These are phyloP conservation scores for Hibiscus trionum DNA, from an alignment of 345 rosid genomes.

Conservation along the genomic window DNA sequence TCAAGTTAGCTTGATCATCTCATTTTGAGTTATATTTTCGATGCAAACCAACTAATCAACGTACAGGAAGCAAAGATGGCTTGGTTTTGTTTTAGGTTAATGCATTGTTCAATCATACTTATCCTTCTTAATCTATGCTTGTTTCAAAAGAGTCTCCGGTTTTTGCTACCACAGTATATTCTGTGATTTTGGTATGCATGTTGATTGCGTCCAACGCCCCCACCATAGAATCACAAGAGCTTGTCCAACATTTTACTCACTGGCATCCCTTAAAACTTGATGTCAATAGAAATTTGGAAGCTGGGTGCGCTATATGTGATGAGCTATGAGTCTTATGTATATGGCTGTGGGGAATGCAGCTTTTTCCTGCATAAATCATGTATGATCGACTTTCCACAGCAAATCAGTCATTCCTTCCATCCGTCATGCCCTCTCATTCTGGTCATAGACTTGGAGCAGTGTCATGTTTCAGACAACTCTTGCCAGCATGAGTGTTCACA, in stretches of 20 bases:
- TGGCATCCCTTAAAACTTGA: constrained; percentile 5
- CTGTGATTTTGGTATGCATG: constrained; percentile 6
- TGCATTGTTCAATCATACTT: too few species aligned
- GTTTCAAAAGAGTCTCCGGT: not conserved
- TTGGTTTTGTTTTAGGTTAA: too few species aligned
- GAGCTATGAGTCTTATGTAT: not conserved
- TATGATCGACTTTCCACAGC: not conserved
- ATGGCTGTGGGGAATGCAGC: constrained; percentile 7
- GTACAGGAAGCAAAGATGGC: not conserved
- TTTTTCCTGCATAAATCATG: constrained; percentile 10
- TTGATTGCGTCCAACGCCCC: constrained; percentile 1
- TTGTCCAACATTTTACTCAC: constrained; percentile 9
- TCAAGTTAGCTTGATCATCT: not conserved
- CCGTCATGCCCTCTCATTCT: constrained; percentile 3
- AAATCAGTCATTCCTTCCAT: constrained; percentile 4
- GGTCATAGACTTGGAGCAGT: not conserved
- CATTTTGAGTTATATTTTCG: not conserved
- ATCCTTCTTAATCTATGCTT: not conserved
- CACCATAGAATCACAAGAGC: not conserved
- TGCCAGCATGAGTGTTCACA: too few species aligned
- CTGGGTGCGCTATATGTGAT: not conserved
- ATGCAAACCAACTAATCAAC: not conserved
- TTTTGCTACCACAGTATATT: not conserved
- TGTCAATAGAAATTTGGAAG: not conserved
- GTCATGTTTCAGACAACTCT: too few species aligned